A percentile compares a stretch with the other conserved stretches of the same genome.
These are phyloP conservation scores for Termitomyces sp. DNA, from an alignment of 768 basidiomycete genomes.

Conservation along the genomic window DNA sequence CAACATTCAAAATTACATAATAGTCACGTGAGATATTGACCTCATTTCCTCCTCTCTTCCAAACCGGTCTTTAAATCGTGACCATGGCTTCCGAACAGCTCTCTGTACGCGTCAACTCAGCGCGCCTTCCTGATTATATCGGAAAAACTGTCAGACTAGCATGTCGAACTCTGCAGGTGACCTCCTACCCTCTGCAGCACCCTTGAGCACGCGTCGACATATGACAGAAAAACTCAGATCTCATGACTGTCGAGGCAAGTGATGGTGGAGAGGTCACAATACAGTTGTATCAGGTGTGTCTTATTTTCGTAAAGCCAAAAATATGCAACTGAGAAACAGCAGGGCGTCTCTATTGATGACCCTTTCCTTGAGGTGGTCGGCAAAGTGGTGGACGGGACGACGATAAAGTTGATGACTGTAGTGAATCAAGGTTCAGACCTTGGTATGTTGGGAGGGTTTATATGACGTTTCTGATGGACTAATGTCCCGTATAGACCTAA, in stretches of 20 bases:
- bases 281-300: slow-evolving; percentile 34
- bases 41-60: neutral
- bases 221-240: slow-evolving; percentile 37
- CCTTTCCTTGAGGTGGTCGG: slow-evolving; percentile 69
- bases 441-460: slow-evolving; percentile 39
- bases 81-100: slow-evolving; percentile 37
- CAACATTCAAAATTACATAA: too few relatives aligned
- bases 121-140: slow-evolving; percentile 46
- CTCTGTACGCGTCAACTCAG: slow-evolving; percentile 60
- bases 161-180: slow-evolving; percentile 57
- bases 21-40: neutral
- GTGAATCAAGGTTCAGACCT: slow-evolving; percentile 59
- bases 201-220: neutral
- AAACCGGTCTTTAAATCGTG: neutral
- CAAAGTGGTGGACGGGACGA: slow-evolving; percentile 48
- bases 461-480: slow-evolving; percentile 2
- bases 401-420: slow-evolving; percentile 50
- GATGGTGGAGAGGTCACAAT: slow-evolving; percentile 65
- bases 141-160: slow-evolving; percentile 58
- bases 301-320: slow-evolving; percentile 1
- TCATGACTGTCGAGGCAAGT: slow-evolving; percentile 56
- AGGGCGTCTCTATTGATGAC: slow-evolving; percentile 46
- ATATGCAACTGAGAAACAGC: neutral
- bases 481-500: slow-evolving; percentile 39
- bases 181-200: slow-evolving; percentile 6